Percentiles rank a stretch among this genome's conserved stretches.
These are phyloP conservation scores for Cryphonectria nitschkei DNA, from an alignment of 2,329 filamentous ascomycete species.

Conservation along the genomic window DNA sequence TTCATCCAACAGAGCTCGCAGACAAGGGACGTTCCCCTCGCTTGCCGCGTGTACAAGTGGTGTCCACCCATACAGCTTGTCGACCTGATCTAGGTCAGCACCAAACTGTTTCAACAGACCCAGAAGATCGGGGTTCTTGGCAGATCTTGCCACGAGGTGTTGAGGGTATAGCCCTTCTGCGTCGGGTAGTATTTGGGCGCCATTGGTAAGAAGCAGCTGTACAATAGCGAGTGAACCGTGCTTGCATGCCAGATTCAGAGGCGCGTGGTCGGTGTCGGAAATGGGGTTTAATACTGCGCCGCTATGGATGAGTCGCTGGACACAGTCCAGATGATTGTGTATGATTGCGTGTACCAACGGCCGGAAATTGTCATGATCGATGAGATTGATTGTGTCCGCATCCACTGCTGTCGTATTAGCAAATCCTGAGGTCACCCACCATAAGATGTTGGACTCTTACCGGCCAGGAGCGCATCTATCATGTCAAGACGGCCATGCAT, in stretches of 20 bases:
- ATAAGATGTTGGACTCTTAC: slow-evolving; percentile 43
- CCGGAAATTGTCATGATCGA: slow-evolving; percentile 97
- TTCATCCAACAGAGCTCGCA: slow-evolving; percentile 78
- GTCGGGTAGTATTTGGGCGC: slow-evolving; percentile 84
- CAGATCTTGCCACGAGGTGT: slow-evolving; percentile 89
- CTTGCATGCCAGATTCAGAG: slow-evolving; percentile 92
- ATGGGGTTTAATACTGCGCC: slow-evolving; percentile 85
- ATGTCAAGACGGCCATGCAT: slow-evolving; percentile 90
- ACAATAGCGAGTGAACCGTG: slow-evolving; percentile 86
- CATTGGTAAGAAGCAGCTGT: slow-evolving; percentile 78
- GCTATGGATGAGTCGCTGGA: slow-evolving; percentile 74
- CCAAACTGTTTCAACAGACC: slow-evolving; percentile 82
- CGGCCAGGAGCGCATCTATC: slow-evolving; percentile 72
- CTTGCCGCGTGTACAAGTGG: slow-evolving; percentile 94
- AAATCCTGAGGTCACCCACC: background rate
- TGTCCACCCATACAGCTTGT: slow-evolving; percentile 98
- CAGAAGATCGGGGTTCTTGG: slow-evolving; percentile 78
- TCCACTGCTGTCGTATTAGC: slow-evolving; percentile 17
- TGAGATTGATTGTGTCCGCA: slow-evolving; percentile 81
- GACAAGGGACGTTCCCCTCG: slow-evolving; percentile 88
- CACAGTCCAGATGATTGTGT: slow-evolving; percentile 79
- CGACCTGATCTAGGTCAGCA: slow-evolving; percentile 86
- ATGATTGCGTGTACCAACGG: slow-evolving; percentile 95
- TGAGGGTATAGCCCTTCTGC: slow-evolving; percentile 97
- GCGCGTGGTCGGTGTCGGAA: slow-evolving; percentile 88